These are phyloP conservation scores for Aspergillus sp. DNA, from an alignment of 2,329 filamentous ascomycete species.

Conservation along the genomic window DNA sequence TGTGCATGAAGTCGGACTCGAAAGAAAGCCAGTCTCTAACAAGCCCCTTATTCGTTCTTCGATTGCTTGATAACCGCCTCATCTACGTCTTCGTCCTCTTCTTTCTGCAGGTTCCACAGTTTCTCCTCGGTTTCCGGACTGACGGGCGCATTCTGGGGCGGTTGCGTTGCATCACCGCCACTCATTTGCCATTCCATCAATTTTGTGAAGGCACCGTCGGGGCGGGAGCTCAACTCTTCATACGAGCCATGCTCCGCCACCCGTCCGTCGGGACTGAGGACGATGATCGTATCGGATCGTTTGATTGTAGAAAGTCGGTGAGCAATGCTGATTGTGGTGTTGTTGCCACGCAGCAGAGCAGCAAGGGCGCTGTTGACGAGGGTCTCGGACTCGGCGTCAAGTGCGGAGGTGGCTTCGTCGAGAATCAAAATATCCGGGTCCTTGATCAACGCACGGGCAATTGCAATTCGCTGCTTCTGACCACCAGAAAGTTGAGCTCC, in stretches of 20 bases:
- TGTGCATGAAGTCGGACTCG: neutral
- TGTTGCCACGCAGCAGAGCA: constrained; percentile 77
- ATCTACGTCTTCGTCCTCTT: constrained; percentile 22
- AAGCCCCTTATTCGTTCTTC: constrained; percentile 2
- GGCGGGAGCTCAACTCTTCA: constrained; percentile 68
- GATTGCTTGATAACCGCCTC: neutral
- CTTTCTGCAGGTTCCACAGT: constrained; percentile 48
- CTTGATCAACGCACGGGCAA: constrained; percentile 90
- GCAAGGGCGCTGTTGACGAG: constrained; percentile 89
- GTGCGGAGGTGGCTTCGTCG: constrained; percentile 91
- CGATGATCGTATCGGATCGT: constrained; percentile 89
- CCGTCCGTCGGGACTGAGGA: constrained; percentile 78
- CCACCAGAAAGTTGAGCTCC: constrained; percentile 93
- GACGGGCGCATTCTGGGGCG: constrained; percentile 22
- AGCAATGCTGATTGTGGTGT: constrained; percentile 96
- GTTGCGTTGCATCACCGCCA: constrained; percentile 62
- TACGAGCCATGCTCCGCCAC: constrained; percentile 93
- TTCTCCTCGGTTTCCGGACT: constrained; percentile 50
- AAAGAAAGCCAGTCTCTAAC: neutral
- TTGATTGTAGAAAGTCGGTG: constrained; percentile 96
- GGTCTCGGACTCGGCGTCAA: constrained; percentile 96
- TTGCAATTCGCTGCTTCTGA: constrained; percentile 97
- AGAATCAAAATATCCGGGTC: constrained; percentile 95
- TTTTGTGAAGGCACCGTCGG: constrained; percentile 82
- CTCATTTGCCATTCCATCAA: constrained; percentile 99